These are phyloP conservation scores for Pythium angustatum DNA, from an alignment of 352 stramenopile genomes.

Conservation along the genomic window DNA sequence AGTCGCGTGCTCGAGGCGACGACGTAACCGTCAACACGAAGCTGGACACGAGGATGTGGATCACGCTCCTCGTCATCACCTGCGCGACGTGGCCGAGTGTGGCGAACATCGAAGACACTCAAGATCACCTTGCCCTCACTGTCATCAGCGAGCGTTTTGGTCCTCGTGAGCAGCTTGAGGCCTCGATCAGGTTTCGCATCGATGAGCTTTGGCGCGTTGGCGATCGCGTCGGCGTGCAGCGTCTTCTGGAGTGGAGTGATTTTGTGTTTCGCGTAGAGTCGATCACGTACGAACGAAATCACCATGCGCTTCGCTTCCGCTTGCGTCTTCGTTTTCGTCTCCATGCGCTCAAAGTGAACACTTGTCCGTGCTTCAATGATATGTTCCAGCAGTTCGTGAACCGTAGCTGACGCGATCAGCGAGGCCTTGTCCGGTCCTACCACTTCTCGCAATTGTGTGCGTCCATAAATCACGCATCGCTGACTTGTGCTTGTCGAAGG, in stretches of 20 bases:
- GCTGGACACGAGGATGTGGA: constrained; percentile 9
- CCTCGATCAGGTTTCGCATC: constrained; percentile 48
- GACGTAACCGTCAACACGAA: constrained; percentile 68
- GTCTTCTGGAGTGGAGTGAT: constrained; percentile 48
- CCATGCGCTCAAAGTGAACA: constrained; percentile 28
- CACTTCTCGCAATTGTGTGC: constrained; percentile 55
- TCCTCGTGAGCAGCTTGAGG: constrained; percentile 58
- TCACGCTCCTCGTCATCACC: background rate
- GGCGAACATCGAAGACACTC: constrained; percentile 57
- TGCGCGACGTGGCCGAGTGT: constrained; percentile 12
- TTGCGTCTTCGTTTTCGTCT: constrained; percentile 8
- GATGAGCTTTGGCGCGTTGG: constrained; percentile 64
- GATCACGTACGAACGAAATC: constrained; percentile 54
- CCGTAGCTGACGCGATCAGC: constrained; percentile 41
- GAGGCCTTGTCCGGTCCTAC: constrained; percentile 51
- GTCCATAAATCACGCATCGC: constrained; percentile 35
- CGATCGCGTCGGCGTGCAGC: constrained; percentile 31
- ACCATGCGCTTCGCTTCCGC: constrained; percentile 21
- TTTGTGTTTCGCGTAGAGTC: constrained; percentile 71
- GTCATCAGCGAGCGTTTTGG: constrained; percentile 33
- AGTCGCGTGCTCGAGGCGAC: constrained; percentile 46
- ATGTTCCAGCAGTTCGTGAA: constrained; percentile 54
- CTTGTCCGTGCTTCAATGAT: constrained; percentile 52
- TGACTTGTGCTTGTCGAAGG: constrained; percentile 40
- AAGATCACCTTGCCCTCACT: constrained; percentile 43